Conservation (phyloP, 2,329 filamentous ascomycete genomes). For the Cephalotrichum gorgonifer region DNA sequence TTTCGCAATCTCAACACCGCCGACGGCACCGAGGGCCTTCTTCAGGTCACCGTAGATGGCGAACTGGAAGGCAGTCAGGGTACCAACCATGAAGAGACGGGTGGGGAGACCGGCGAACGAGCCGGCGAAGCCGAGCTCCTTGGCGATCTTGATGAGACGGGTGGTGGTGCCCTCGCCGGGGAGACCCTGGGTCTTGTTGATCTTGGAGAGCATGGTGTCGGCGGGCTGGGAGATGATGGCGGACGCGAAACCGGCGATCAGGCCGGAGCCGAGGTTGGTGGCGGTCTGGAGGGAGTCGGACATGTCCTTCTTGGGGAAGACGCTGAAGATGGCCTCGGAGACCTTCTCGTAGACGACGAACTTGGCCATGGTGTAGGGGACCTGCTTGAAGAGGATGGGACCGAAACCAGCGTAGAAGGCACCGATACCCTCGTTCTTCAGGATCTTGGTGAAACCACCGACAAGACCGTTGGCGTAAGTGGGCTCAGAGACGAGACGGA, state of each 20-base stretch:
- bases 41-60: constrained; percentile 77
- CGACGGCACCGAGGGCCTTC: constrained; percentile 58
- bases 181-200: constrained; percentile 87
- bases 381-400: constrained; percentile 75
- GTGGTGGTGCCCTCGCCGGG: constrained; percentile 75
- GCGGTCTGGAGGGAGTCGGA: constrained; percentile 62
- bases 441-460: constrained; percentile 72
- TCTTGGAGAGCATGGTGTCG: constrained; percentile 90
- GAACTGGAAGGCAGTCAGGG: constrained; percentile 71
- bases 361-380: constrained; percentile 92
- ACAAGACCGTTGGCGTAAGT: constrained; percentile 74
- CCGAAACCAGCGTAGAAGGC: constrained; percentile 91
- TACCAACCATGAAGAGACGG: constrained; percentile 54
- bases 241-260: constrained; percentile 63
- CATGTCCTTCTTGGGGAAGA: constrained; percentile 60
- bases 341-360: constrained; percentile 93
- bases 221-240: constrained; percentile 81
- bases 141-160: constrained; percentile 79
- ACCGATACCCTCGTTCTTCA: constrained; percentile 70
- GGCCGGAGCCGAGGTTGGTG: constrained; percentile 60
- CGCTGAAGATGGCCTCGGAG: constrained; percentile 59
- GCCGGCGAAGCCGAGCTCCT: constrained; percentile 72
- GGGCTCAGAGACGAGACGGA: constrained; percentile 82
- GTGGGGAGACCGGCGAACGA: constrained; percentile 75
- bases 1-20: constrained; percentile 63